A percentile compares a stretch with the other conserved stretches of the same genome.
Evolutionary conservation across 192 early-diverging fungal species (phyloP).

Genomic region (Entomortierella parvispora): DNA sequence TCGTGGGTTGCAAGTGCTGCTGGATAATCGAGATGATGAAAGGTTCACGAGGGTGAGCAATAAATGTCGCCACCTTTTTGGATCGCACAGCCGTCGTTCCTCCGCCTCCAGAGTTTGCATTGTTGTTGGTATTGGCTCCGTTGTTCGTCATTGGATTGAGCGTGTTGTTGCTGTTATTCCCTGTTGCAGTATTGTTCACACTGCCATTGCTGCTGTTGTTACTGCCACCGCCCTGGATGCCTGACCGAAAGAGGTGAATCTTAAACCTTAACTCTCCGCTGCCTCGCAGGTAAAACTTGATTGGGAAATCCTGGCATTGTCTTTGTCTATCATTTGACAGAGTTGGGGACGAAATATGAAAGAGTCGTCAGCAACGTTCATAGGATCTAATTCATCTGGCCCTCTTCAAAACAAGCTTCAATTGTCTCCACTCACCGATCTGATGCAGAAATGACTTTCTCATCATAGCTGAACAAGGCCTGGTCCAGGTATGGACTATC

Average conservation of each 20-base stretch:
- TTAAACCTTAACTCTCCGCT: slow-evolving; percentile 68
- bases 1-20: slow-evolving; percentile 40
- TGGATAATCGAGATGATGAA: slow-evolving; percentile 72
- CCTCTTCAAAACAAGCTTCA: no score
- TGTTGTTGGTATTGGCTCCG: background rate
- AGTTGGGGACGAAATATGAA: background rate
- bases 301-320: slow-evolving; percentile 62
- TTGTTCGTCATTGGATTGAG: slow-evolving; percentile 2
- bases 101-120: background rate
- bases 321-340: slow-evolving; percentile 53
- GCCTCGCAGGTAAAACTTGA: slow-evolving; percentile 71
- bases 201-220: slow-evolving; percentile 13
- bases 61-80: slow-evolving; percentile 66
- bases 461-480: slow-evolving; percentile 72
- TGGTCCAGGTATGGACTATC: slow-evolving; percentile 77
- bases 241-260: slow-evolving; percentile 51
- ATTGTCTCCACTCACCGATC: slow-evolving; percentile 67
- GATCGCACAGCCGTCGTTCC: slow-evolving; percentile 10
- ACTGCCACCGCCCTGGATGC: background rate
- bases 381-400: no score
- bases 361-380: background rate
- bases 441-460: slow-evolving; percentile 66
- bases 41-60: slow-evolving; percentile 76
- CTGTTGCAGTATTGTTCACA: background rate
- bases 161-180: background rate